phyloP scores from a whole-genome alignment of 192 early-diverging fungal species.

The Umbelopsis sp. region DNA sequence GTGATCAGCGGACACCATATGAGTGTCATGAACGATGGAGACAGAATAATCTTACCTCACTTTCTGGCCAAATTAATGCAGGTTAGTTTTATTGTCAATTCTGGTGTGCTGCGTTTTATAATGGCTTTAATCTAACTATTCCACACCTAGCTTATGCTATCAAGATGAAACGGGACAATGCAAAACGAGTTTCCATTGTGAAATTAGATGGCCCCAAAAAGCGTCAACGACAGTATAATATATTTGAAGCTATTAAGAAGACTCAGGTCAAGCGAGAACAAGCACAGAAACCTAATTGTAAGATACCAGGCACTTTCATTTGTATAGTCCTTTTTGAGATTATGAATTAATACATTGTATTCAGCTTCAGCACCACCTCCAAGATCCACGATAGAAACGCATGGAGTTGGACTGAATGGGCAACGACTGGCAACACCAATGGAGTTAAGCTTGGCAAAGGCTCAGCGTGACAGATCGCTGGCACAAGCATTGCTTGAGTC shows the following conservation, averaged over 20 bases:
- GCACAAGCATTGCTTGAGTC: slow-evolving; percentile 51
- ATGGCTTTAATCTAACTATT: not conserved
- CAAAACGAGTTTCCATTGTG: slow-evolving; percentile 28
- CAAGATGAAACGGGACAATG: slow-evolving; percentile 42
- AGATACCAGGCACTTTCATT: not conserved
- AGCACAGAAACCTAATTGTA: slow-evolving; percentile 39
- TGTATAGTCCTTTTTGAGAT: not conserved
- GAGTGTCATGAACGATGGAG: slow-evolving; percentile 68
- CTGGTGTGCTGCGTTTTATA: not conserved
- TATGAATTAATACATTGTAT: not conserved
- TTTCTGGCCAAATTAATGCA: slow-evolving; percentile 37
- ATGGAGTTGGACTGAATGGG: slow-evolving; percentile 29
- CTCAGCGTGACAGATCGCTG: slow-evolving; percentile 51
- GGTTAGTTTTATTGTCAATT: slow-evolving; percentile 9
- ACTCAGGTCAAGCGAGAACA: slow-evolving; percentile 60
- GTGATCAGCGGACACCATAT: slow-evolving; percentile 58
- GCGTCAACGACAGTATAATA: slow-evolving; percentile 52
- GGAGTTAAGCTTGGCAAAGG: slow-evolving; percentile 55
- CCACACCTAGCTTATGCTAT: slow-evolving; percentile 25
- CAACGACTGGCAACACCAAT: slow-evolving; percentile 47
- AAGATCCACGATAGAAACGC: slow-evolving; percentile 43
- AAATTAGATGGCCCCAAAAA: slow-evolving; percentile 33
- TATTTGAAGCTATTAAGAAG: slow-evolving; percentile 65
- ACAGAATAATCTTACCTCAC: slow-evolving; percentile 48
- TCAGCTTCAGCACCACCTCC: slow-evolving; percentile 40